Evolutionary conservation across 2,329 filamentous ascomycete genomes (phyloP).

Genomic region (Diaporthe aspalathi): DNA sequence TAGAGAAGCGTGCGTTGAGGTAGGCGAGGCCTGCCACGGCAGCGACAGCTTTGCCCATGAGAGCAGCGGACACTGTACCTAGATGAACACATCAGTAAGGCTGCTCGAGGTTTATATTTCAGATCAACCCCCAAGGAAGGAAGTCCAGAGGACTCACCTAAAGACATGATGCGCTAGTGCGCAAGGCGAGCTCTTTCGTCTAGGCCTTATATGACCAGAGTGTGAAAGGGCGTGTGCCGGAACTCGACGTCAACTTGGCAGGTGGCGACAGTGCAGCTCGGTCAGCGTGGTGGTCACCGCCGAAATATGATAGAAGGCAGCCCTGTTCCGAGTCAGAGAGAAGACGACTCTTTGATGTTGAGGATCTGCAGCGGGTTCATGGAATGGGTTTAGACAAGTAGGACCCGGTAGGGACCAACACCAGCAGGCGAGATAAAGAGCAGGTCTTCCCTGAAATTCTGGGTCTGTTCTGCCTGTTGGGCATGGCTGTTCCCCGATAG

Average conservation of each 20-base stretch:
- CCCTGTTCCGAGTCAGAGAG: too few species aligned
- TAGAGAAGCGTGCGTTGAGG: conserved; percentile 76
- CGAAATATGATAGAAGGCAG: neutral
- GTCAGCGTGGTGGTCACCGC: neutral
- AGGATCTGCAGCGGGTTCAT: neutral
- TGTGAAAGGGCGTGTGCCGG: neutral
- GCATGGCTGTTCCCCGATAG: neutral
- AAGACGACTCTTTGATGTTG: neutral
- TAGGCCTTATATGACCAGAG: neutral
- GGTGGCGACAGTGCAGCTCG: neutral
- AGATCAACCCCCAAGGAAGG: neutral
- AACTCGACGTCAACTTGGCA: conserved; percentile 11
- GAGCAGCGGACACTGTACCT: conserved; percentile 26
- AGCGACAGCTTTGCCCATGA: conserved; percentile 26
- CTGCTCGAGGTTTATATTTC: neutral
- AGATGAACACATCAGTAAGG: neutral
- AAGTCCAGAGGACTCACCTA: neutral
- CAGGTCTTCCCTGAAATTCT: neutral
- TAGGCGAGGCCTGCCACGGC: conserved; percentile 61
- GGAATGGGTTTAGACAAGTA: neutral
- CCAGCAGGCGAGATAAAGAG: neutral
- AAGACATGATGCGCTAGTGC: conserved; percentile 14
- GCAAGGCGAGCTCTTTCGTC: neutral
- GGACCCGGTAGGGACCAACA: neutral
- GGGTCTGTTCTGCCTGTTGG: neutral